Evolutionary conservation across 805 yeast genomes (phyloP).

Genomic region (Cyberlindnera xylosilytica): DNA sequence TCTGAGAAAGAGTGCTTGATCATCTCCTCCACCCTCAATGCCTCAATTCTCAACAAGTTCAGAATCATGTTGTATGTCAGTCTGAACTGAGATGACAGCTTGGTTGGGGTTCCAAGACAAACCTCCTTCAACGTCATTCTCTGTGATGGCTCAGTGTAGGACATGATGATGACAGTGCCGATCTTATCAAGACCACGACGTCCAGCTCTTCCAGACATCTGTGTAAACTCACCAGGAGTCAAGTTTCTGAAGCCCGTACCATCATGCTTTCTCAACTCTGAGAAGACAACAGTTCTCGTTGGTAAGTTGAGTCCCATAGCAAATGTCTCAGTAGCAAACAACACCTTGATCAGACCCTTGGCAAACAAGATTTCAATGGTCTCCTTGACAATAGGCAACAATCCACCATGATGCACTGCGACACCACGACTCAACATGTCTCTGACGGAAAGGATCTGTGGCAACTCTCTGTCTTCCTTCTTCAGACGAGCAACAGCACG

Average conservation of each 20-base stretch:
- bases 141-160: constrained; percentile 63
- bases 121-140: constrained; percentile 68
- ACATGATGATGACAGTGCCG: constrained; percentile 93
- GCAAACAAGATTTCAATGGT: constrained; percentile 90
- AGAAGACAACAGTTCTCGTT: constrained; percentile 92
- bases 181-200: constrained; percentile 92
- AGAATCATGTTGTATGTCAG: constrained; percentile 94
- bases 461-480: constrained; percentile 88
- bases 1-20: constrained; percentile 94
- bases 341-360: constrained; percentile 77
- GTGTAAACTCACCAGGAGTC: constrained; percentile 95
- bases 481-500: constrained; percentile 82
- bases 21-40: constrained; percentile 96
- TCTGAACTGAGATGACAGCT: constrained; percentile 86
- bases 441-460: constrained; percentile 81
- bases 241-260: constrained; percentile 79
- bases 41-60: constrained; percentile 88
- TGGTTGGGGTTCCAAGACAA: constrained; percentile 86
- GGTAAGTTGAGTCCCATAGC: constrained; percentile 98
- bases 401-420: constrained; percentile 94
- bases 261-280: constrained; percentile 84
- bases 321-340: constrained; percentile 97
- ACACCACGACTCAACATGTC: constrained; percentile 87
- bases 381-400: constrained; percentile 89
- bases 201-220: constrained; percentile 99